Conservation (phyloP, 768 basidiomycete genomes). For the Leccinum boreale region DNA sequence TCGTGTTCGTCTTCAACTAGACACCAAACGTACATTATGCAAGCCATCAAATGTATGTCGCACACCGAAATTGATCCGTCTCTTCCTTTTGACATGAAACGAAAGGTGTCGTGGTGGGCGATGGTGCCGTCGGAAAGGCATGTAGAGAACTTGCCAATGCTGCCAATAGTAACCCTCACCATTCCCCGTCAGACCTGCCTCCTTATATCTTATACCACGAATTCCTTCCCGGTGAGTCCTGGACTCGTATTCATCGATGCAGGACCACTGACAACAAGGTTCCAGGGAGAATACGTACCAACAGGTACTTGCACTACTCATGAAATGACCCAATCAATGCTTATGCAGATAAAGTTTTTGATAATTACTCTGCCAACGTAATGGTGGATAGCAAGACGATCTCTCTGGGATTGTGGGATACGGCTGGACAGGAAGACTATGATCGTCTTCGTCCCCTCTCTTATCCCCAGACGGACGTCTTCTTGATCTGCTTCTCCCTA, state of each 20-base stretch:
- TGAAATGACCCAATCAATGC: conserved; percentile 1
- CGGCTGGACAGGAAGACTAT: conserved; percentile 99
- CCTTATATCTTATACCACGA: conserved; percentile 98
- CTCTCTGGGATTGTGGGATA: conserved; percentile 98
- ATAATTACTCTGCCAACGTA: conserved; percentile 98
- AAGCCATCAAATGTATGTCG: conserved; percentile 87
- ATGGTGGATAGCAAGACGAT: conserved; percentile 99
- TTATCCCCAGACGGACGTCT: conserved; percentile 99
- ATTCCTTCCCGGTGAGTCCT: conserved; percentile 84
- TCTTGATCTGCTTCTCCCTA: conserved; percentile 98
- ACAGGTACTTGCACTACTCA: conserved; percentile 55
- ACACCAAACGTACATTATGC: conserved; percentile 47
- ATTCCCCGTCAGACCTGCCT: conserved; percentile 77
- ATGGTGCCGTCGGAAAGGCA: conserved; percentile 98
- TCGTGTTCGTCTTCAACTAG: conserved; percentile 12
- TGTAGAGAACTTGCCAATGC: conserved; percentile 25
- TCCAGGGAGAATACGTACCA: conserved; percentile 93
- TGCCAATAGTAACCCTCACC: conserved; percentile 11
- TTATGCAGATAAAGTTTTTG: conserved; percentile 66
- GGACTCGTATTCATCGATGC: conserved; percentile 12
- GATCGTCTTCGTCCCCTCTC: conserved; percentile 96
- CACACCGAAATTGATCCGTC: conserved; percentile 7
- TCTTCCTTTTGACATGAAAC: conserved; percentile 31
- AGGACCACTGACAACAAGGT: conserved; percentile 15
- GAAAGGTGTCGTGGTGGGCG: conserved; percentile 94